Base-by-base conservation (phyloP, 495 filamentous ascomycete species). In the Ascodesmis nigricans region DNA sequence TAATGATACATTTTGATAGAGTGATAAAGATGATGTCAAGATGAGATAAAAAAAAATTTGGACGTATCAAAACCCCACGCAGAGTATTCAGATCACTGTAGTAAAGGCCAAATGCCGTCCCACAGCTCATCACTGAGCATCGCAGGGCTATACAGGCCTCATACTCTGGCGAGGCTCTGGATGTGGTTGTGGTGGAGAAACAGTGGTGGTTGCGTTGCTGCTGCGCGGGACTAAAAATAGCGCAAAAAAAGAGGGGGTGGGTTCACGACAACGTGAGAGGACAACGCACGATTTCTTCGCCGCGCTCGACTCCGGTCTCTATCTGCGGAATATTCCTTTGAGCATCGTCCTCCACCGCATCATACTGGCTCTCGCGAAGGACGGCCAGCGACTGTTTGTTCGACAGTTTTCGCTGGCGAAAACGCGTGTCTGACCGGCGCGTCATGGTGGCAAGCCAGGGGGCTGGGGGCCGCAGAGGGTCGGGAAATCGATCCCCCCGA, bases 291-390 rank as follows among this genome's bases (percentile, higher is more conserved):
- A 77, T 83, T 65, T 97, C 84, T 58, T 97, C 87, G 38, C 67
- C 74, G 53, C 90, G 83, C 58, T 97, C 87, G 41, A 97, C 87
- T 45, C 87, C 87, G 38, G 84, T 92, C 50, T 90, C 82, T 53
- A 92, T 78, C 65, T 78, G 71, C 56, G 79, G 66, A 59, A 68
- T 59, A 57, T 66, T 60, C 44, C 65, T 60, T 47, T 71, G 66
- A 40, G 63, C 58, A 40, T 75, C 72, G 46, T 78, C 73, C 39
- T 78, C 73, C 50, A 68, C 53, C 39, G 56, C 52, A 52, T 93
- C 87, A 57, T 95, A 75, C 39, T 93, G 78, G 48, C 79, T 64
- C 62, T 95, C 82, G 47, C 77, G 65, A 47, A 92, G 65, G 42
- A 97, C 71, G 38, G 71, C 70, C 40, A 95, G 77, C 40, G 64